phyloP scores from a whole-genome alignment of 345 rosid species.

The Theobroma cacao region DNA sequence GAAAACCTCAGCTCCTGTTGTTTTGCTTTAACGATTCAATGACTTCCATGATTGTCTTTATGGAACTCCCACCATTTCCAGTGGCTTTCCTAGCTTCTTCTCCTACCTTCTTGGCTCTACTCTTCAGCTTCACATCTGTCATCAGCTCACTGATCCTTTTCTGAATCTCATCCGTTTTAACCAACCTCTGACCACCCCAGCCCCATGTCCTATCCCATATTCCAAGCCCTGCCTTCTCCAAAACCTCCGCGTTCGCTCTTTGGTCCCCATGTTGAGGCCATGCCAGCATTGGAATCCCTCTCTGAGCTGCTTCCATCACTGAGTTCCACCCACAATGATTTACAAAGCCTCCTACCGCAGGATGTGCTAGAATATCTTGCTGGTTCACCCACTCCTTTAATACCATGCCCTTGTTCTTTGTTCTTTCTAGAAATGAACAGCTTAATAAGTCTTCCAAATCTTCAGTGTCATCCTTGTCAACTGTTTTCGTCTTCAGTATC shows the following conservation, averaged over 20 bases:
- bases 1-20: background rate
- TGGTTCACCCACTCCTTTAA: conserved; percentile 44
- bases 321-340: conserved; percentile 51
- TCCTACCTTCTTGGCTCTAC: conserved; percentile 4
- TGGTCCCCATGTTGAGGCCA: conserved; percentile 54
- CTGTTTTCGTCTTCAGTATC: conserved; percentile 33
- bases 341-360: conserved; percentile 37
- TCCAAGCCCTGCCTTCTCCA: conserved; percentile 33
- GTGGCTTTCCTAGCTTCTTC: conserved; percentile 34
- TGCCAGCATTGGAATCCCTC: conserved; percentile 38
- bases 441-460: conserved; percentile 29
- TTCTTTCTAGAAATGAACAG: conserved; percentile 21
- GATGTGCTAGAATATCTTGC: conserved; percentile 30
- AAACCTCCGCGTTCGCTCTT: conserved; percentile 33
- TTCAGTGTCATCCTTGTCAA: conserved; percentile 42
- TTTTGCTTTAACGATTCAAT: background rate
- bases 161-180: conserved; percentile 37
- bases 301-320: conserved; percentile 38
- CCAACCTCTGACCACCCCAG: conserved; percentile 5
- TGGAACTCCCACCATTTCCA: conserved; percentile 25
- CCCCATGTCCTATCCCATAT: conserved; percentile 28
- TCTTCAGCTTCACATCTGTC: conserved; percentile 18
- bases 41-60: background rate
- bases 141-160: conserved; percentile 18
- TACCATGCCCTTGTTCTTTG: conserved; percentile 28